Evolutionary conservation across 2,329 filamentous ascomycete genomes (phyloP).

Genomic region (Tolypocladium capitatum): DNA sequence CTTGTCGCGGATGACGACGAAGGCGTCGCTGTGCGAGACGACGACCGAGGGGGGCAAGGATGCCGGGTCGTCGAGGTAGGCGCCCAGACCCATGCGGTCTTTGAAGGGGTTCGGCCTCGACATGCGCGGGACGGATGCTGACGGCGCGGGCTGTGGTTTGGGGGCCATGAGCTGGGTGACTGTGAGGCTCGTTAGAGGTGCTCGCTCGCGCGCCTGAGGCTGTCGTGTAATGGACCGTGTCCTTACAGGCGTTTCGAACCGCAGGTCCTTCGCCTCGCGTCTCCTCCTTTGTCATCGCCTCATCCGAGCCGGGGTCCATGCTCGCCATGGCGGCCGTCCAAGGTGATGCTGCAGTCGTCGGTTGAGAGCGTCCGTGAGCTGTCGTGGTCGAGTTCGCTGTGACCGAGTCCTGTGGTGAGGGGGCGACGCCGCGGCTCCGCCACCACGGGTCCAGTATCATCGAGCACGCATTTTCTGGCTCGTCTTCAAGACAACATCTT

Average conservation of each 20-base stretch:
- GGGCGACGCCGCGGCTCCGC: too few relatives aligned
- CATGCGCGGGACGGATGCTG: constrained; percentile 5
- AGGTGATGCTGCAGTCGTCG: not conserved
- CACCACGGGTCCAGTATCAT: too few relatives aligned
- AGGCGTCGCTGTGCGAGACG: constrained; percentile 53
- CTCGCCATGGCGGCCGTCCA: not conserved
- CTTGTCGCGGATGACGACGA: constrained; percentile 66
- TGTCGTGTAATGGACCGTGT: not conserved
- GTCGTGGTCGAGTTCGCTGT: not conserved
- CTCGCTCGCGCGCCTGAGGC: too few relatives aligned
- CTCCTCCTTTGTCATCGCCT: constrained; percentile 29
- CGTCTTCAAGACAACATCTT: not conserved
- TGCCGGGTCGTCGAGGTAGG: constrained; percentile 52
- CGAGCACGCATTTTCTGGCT: too few relatives aligned
- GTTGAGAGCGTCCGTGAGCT: not conserved
- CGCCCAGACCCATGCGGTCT: constrained; percentile 48
- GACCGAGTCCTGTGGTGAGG: not conserved
- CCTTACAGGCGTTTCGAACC: constrained; percentile 29
- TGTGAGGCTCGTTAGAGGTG: constrained; percentile 5
- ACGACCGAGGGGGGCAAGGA: constrained; percentile 47
- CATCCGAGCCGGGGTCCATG: constrained; percentile 17
- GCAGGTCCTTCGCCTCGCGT: constrained; percentile 14
- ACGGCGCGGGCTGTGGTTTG: constrained; percentile 18
- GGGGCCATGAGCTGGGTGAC: constrained; percentile 24
- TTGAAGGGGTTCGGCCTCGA: constrained; percentile 23